Evolutionary conservation across 768 basidiomycete species (phyloP).

Genomic region (Kwoniella sp.): DNA sequence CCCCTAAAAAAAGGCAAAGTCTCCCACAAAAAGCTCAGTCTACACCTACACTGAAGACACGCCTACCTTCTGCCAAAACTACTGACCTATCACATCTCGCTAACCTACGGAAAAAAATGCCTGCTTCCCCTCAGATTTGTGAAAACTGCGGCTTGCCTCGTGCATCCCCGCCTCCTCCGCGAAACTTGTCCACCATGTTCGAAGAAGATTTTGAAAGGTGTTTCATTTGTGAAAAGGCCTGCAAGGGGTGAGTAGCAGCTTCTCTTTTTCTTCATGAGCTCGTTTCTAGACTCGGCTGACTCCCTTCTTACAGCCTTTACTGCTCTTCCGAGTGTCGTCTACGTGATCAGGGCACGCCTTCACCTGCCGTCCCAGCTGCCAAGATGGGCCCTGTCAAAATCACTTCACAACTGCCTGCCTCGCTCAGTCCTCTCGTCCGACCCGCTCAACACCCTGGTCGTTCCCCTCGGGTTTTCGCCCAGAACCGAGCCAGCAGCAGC

Average conservation of each 20-base stretch:
- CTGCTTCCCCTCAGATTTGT: conserved; percentile 11
- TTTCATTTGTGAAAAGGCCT: conserved; percentile 46
- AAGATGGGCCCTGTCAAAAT: conserved; percentile 30
- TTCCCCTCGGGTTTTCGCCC: conserved; percentile 36
- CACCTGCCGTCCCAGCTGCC: conserved; percentile 17
- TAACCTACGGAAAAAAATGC: background rate
- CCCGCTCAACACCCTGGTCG: conserved; percentile 29
- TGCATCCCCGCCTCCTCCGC: conserved; percentile 13
- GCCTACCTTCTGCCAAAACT: background rate
- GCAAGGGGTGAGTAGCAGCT: conserved; percentile 40
- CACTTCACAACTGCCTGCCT: conserved; percentile 37
- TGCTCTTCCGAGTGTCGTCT: conserved; percentile 48
- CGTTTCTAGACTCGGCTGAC: background rate
- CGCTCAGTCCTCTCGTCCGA: conserved; percentile 38
- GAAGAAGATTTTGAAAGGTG: conserved; percentile 48
- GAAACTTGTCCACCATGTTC: conserved; percentile 38
- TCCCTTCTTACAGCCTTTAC: conserved; percentile 37
- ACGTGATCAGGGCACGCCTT: conserved; percentile 40
- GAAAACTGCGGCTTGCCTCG: conserved; percentile 25
- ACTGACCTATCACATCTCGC: background rate
- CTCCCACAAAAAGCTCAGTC: background rate
- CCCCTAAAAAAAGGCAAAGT: background rate
- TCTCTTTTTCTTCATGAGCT: too few species aligned
- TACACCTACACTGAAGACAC: background rate
- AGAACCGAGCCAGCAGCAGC: conserved; percentile 9